Evolutionary conservation across 2,329 filamentous ascomycete species (phyloP), one percentile per base, ranked within the genome.

Genomic region (Nemania sp.): DNA sequence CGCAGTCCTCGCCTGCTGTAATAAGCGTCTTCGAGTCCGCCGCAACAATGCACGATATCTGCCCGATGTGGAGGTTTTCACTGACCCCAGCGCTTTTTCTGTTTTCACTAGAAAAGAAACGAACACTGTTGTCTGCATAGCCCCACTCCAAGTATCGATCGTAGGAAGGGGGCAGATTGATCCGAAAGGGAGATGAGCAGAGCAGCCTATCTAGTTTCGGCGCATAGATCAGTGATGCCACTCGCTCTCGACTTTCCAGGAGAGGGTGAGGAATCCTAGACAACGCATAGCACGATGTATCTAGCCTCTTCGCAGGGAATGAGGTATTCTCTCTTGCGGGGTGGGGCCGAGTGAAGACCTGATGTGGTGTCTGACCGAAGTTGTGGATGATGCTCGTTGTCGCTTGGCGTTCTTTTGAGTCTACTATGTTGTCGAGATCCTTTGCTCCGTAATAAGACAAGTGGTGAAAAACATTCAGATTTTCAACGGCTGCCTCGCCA

Each of bases 331-430:
- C 91, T 12, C 88, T 83, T n/a, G 82, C 75, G 3, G 89, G 86
- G 70, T 99, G 94, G 11, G 88, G 80, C 54, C 88, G 87, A 39
- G 84, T 82, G 70, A 97, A 99, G 14, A 97, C 88, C 70, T 99
- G 95, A 64, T 95, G 89, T 1, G 95, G 94, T 1, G 95, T 99
- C 70, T 99, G 94, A 0, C 94, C 94, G 71, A 99, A 99, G 64
- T 97, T 97, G 72, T 99, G 93, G 64, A 99, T 97, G 62, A 97
- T 96, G 28, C 91, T 91, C 49, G 96, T 97, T 0, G 91, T 93
- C 5, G 93, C 90, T 6, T 91, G 79, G 37, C 91, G 82, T 71
- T 97, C 92, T 51, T 93, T 84, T 0, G 90, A 88, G 67, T 97
- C 93, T 6, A 87, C 84, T 56, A 99, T 97, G 47, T 86, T 86